Evolutionary conservation across 1,284 basidiomycete species (phyloP), one percentile per base, ranked within the genome.

Genomic region (Apiotrichum siamense): DNA sequence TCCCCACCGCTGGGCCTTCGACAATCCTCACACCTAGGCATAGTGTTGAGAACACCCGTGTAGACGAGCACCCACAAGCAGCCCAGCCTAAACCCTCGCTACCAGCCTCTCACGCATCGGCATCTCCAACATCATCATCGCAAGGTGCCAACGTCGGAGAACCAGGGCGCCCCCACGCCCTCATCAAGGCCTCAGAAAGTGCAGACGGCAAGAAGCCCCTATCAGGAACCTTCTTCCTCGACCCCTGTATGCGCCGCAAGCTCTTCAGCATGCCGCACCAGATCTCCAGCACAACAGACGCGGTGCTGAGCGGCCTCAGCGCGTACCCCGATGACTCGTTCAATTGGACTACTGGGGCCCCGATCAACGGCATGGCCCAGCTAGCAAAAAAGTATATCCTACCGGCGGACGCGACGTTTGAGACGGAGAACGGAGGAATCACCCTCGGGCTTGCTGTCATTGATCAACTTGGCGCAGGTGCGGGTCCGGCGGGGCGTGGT

Each of bases 281-380:
- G 35, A 44, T 69, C 9, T 58, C 60, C 23, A 61, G 61, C 31
- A 44, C 61, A 6, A 54, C 67, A 27, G 66, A 66, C 40, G 56
- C 61, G 17, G 63, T 65, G 17, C 49, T 68, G 18, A 61, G 58
- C 1, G 59, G 60, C 20, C 43, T 44, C 20, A 40, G 39, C 20
- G 52, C 52, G 31, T 58, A 54, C 36, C 45, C 45, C 4, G 49
- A 58, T 33, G 54, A 41, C 11, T 13, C 17, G 11, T 66, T 61
- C 49, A 63, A 63, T 45, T 41, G 51, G 36, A 65, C 63, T 17
- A 65, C 61, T 1, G 65, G 66, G 12, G 65, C 66, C 38, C 66
- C 65, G 23, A 65, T 72, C n/a, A 65, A 65, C 44, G 69, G 67
- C 17, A 43, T 70, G 35, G 67, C 67, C 3, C 58, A 54, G 27